These are phyloP conservation scores for Thielaviopsis punctulata DNA, from an alignment of 2,329 filamentous ascomycete genomes.

Conservation along the genomic window DNA sequence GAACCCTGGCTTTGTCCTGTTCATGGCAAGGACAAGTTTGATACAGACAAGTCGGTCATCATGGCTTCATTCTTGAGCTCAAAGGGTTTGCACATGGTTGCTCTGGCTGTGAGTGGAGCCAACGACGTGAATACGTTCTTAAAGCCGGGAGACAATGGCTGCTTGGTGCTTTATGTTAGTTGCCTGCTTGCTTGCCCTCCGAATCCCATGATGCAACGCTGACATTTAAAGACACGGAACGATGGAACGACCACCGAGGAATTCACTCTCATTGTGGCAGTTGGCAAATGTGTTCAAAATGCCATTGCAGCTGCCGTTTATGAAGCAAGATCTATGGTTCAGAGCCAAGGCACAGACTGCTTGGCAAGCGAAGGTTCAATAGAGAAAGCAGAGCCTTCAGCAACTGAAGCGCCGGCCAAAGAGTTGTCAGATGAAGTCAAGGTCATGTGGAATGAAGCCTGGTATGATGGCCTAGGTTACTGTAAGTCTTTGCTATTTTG, in stretches of 20 bases:
- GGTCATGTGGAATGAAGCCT: slow-evolving; percentile 60
- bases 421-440: slow-evolving; percentile 28
- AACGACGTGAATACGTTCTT: slow-evolving; percentile 55
- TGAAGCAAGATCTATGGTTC: slow-evolving; percentile 47
- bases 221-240: slow-evolving; percentile 36
- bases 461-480: slow-evolving; percentile 86
- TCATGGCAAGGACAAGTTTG: slow-evolving; percentile 53
- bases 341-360: background rate
- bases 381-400: background rate
- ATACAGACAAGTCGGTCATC: slow-evolving; percentile 60
- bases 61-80: slow-evolving; percentile 59
- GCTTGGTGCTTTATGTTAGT: slow-evolving; percentile 48
- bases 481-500: no score
- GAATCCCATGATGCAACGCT: slow-evolving; percentile 10
- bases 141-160: slow-evolving; percentile 44
- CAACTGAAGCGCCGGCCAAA: background rate
- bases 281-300: slow-evolving; percentile 54
- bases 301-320: slow-evolving; percentile 74
- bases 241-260: slow-evolving; percentile 41
- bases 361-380: background rate
- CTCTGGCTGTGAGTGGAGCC: slow-evolving; percentile 62
- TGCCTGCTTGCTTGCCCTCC: background rate
- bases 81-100: slow-evolving; percentile 56
- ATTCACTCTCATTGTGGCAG: slow-evolving; percentile 50
- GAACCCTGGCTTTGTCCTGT: slow-evolving; percentile 77